Base-by-base conservation (phyloP, 345 rosid species). In the Lumnitzera littorea region DNA sequence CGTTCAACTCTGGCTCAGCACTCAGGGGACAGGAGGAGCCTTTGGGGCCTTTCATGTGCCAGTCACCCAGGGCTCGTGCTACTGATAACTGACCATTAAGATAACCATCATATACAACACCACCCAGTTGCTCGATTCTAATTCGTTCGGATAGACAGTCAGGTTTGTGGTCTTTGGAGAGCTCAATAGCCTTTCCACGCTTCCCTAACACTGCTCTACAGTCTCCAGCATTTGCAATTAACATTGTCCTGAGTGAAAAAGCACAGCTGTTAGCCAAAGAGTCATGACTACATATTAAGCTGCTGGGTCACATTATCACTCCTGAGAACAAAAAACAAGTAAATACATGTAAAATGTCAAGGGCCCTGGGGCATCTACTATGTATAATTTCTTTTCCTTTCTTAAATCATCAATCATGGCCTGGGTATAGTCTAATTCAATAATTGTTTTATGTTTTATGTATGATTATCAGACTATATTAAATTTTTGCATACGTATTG, bases 211-310 rank as follows among this genome's bases (percentile, higher is more conserved):
- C 77, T 0, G 77, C 77, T 54, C 77, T 63, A 46, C 46, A 69
- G 53, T 73, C 77, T 31, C 77, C 77, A 11, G 73, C 77, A 65
- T 73, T 73, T 31, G 73, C 77, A n/a, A 73, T 53, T 49, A 73
- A 25, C 67, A 73, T 55, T 51, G 53, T 63, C 69, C 77, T 73
- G 72, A 12, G 60, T 54, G 13, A 15, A 41, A 17, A 23, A 56
- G 36, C 41, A 13, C 51, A 17, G 36, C 36, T 29, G 36, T 29
- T 29, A 29, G 36, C 36, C 10, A 36, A 36, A 36, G 7, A 36
- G 43, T 7, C 10, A 1, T 5, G 43, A 36, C 11, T 4, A 23
- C 14, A 55, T 14, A 10, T 14, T 11, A 54, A 54, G 25, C 46
- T 0, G 23, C 46, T 16, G 56, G 60, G 5, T 55, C 12, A 48